A percentile compares a stretch with the other conserved stretches of the same genome.
Evolutionary conservation across 306 rosid species (phyloP).

Genomic region (Rosa chinensis): DNA sequence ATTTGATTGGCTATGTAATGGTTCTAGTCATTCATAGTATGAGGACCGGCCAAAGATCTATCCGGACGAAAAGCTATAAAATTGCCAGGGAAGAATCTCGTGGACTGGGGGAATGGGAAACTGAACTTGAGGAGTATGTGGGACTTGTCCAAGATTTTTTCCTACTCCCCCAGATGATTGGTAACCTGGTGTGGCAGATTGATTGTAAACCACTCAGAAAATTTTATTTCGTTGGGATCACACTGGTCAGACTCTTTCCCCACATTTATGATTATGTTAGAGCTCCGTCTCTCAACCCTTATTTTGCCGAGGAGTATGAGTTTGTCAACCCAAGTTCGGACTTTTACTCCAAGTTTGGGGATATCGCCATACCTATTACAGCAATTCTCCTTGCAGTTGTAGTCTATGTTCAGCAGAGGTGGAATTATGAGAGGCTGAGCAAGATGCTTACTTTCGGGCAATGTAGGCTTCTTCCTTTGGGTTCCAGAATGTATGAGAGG

Average conservation of each 20-base stretch:
- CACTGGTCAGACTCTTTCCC: conserved; percentile 79
- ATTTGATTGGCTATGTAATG: conserved; percentile 54
- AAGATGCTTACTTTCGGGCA: conserved; percentile 46
- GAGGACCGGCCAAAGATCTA: conserved; percentile 39
- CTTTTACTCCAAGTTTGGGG: conserved; percentile 76
- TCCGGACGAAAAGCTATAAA: conserved; percentile 30
- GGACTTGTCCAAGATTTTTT: conserved; percentile 91
- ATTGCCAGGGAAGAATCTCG: conserved; percentile 33
- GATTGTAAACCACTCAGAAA: conserved; percentile 71
- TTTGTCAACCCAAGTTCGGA: conserved; percentile 66
- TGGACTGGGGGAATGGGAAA: conserved; percentile 48
- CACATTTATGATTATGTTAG: conserved; percentile 70
- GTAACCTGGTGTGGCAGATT: conserved; percentile 85
- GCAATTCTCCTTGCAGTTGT: conserved; percentile 60
- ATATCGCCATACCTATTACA: conserved; percentile 62
- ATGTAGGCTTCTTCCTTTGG: conserved; percentile 56
- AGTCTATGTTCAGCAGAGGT: conserved; percentile 73
- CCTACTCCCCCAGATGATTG: conserved; percentile 80
- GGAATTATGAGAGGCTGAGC: conserved; percentile 67
- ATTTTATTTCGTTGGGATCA: conserved; percentile 74
- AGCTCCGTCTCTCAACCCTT: conserved; percentile 63
- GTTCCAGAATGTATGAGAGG: conserved; percentile 66
- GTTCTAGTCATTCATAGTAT: conserved; percentile 53
- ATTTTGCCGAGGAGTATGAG: conserved; percentile 64
- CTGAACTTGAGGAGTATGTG: conserved; percentile 68